phyloP scores from a whole-genome alignment of 2,329 filamentous ascomycete species.

The Aplosporella prunicola region DNA sequence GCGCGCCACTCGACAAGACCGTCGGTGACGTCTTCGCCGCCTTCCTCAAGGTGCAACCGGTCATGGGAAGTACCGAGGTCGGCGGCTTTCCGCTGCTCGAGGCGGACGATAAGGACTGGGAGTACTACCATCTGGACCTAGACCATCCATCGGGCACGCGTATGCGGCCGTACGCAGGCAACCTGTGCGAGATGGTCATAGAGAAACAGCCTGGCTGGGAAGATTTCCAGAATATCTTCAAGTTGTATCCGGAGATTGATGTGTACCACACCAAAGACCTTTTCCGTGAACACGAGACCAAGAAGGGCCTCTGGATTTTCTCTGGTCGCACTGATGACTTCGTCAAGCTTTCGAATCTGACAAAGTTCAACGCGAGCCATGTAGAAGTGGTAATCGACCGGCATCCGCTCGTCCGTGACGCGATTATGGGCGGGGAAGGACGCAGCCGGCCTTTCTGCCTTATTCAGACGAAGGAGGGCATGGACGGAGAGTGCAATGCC shows the following conservation, averaged over 20 bases:
- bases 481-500: slow-evolving; percentile 30
- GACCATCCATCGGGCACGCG: not conserved
- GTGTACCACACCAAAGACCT: slow-evolving; percentile 30
- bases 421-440: slow-evolving; percentile 5
- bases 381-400: slow-evolving; percentile 14
- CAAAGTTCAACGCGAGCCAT: slow-evolving; percentile 16
- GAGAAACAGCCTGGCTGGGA: slow-evolving; percentile 17
- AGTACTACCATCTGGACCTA: not conserved
- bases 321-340: slow-evolving; percentile 16
- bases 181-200: slow-evolving; percentile 26
- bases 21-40: not conserved
- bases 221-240: slow-evolving; percentile 20
- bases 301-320: slow-evolving; percentile 17
- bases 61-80: slow-evolving; percentile 2
- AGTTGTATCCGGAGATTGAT: slow-evolving; percentile 17
- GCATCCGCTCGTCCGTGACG: slow-evolving; percentile 12
- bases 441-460: slow-evolving; percentile 14
- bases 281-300: slow-evolving; percentile 19
- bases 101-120: not conserved
- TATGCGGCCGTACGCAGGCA: slow-evolving; percentile 12
- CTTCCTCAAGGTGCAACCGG: not conserved
- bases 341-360: slow-evolving; percentile 16
- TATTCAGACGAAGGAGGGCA: slow-evolving; percentile 13
- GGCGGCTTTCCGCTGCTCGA: not conserved
- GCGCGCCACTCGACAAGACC: slow-evolving; percentile 1